A percentile compares a stretch with the other conserved stretches of the same genome.
phyloP scores from a whole-genome alignment of 805 yeast genomes.

The Yarrowia sp. region DNA sequence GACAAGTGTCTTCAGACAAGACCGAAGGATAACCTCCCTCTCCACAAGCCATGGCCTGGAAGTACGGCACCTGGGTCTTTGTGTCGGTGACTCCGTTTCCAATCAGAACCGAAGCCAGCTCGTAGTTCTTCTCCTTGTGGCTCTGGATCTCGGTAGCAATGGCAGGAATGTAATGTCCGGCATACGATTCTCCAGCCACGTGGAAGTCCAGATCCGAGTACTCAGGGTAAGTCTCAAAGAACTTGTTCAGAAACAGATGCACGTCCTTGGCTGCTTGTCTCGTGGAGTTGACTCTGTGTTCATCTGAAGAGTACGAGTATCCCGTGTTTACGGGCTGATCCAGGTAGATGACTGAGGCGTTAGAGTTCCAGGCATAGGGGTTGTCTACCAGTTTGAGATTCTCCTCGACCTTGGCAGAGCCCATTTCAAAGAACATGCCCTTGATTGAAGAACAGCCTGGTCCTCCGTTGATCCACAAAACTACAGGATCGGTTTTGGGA shows the following conservation, averaged over 20 bases:
- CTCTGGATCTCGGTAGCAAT: conserved; percentile 64
- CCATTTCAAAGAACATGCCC: conserved; percentile 89
- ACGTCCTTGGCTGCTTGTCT: conserved; percentile 88
- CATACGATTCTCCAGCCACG: conserved; percentile 93
- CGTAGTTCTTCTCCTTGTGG: conserved; percentile 57
- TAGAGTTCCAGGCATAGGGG: conserved; percentile 88
- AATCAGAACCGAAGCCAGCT: conserved; percentile 79
- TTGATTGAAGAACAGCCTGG: conserved; percentile 95
- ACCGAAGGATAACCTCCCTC: conserved; percentile 79
- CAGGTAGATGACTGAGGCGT: conserved; percentile 87
- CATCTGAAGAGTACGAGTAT: conserved; percentile 74
- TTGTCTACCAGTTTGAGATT: conserved; percentile 74
- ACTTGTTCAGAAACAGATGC: conserved; percentile 79
- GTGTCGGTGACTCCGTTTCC: conserved; percentile 96
- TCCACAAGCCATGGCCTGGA: conserved; percentile 95
- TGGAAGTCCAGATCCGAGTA: conserved; percentile 68
- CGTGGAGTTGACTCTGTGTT: conserved; percentile 64
- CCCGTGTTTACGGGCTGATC: conserved; percentile 97
- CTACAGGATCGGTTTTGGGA: conserved; percentile 83
- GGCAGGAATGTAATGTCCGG: conserved; percentile 92
- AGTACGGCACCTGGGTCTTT: conserved; percentile 74
- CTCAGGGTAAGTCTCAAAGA: conserved; percentile 84
- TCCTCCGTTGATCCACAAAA: conserved; percentile 94
- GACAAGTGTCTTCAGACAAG: conserved; percentile 69
- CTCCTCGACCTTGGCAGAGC: conserved; percentile 77